Conservation (phyloP, 2,329 filamentous ascomycete species). For the Ceratocystis colombiana region DNA sequence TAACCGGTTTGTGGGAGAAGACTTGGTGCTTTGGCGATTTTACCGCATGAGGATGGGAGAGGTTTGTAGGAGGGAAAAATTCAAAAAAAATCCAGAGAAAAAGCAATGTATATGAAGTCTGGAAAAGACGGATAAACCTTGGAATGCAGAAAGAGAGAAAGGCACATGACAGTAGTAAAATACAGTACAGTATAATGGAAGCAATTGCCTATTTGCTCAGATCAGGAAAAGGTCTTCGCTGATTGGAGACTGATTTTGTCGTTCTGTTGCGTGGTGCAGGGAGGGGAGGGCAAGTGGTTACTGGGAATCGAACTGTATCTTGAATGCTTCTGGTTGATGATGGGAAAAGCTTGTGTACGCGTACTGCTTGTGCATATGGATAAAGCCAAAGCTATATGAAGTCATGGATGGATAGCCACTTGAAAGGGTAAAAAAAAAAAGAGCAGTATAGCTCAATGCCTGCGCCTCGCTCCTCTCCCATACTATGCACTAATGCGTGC, state of each 20-base stretch:
- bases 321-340: too few species aligned
- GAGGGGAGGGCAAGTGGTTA: too few species aligned
- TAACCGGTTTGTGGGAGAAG: neutral
- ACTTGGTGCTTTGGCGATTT: neutral
- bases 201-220: neutral
- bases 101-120: neutral
- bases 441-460: neutral
- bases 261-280: neutral
- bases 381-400: neutral
- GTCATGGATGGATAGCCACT: neutral
- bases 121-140: neutral
- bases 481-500: slow-evolving; percentile 6
- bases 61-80: neutral
- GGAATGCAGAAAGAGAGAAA: neutral
- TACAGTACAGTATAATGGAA: neutral
- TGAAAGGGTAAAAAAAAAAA: neutral
- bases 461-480: slow-evolving; percentile 1
- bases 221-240: neutral
- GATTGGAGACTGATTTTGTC: neutral
- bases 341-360: too few species aligned
- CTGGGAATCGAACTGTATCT: too few species aligned
- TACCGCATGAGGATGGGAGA: neutral
- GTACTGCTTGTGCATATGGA: neutral
- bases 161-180: neutral
- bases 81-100: neutral